A percentile compares a stretch with the other conserved stretches of the same genome.
Evolutionary conservation across 768 basidiomycete species (phyloP).

Genomic region (Gloeophyllum trabeum): DNA sequence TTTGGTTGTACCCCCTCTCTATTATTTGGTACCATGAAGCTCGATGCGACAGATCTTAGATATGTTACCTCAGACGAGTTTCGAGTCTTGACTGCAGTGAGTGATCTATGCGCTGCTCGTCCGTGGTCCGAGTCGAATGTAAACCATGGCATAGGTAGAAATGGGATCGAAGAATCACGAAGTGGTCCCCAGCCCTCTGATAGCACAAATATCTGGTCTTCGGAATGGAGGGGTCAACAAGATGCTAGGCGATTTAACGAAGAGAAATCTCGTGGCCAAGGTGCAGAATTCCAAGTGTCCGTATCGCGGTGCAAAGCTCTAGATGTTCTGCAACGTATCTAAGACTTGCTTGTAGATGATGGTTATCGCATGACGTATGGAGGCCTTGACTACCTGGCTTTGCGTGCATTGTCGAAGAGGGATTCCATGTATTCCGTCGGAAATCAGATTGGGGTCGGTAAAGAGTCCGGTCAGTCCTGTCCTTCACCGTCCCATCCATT

Average conservation of each 20-base stretch:
- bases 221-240: conserved; percentile 92
- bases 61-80: conserved; percentile 92
- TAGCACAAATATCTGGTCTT: conserved; percentile 88
- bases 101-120: neutral
- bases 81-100: conserved; percentile 87
- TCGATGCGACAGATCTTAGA: conserved; percentile 89
- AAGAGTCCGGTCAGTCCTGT: conserved; percentile 71
- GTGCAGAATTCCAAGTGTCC: conserved; percentile 89
- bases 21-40: conserved; percentile 79
- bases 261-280: conserved; percentile 80
- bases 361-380: conserved; percentile 97
- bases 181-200: conserved; percentile 80
- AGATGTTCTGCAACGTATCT: neutral
- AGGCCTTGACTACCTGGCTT: conserved; percentile 94
- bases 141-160: conserved; percentile 56
- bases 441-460: conserved; percentile 97
- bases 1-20: no score
- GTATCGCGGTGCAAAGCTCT: neutral
- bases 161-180: conserved; percentile 99
- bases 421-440: conserved; percentile 87
- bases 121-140: neutral
- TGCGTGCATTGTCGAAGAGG: conserved; percentile 85
- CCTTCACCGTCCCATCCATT: neutral
- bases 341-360: conserved; percentile 53
- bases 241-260: conserved; percentile 79